Percentiles rank a stretch among this genome's conserved stretches.
Evolutionary conservation across 2,329 filamentous ascomycete genomes (phyloP).

Genomic region (Pseudodiploospora longispora): DNA sequence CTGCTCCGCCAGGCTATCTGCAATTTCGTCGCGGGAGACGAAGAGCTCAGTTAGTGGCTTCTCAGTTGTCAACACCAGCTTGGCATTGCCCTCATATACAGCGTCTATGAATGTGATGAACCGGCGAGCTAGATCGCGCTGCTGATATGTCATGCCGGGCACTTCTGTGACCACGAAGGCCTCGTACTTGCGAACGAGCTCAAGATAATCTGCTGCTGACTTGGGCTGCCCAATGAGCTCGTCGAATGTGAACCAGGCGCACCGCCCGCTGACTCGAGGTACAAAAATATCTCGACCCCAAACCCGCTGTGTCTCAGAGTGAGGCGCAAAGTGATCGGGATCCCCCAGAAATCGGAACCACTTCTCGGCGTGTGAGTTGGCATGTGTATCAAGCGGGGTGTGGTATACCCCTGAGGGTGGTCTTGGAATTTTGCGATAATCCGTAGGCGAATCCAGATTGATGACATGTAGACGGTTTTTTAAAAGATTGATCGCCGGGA

Average conservation of each 20-base stretch:
- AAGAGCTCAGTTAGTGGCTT: slow-evolving; percentile 83
- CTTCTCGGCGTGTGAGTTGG: slow-evolving; percentile 74
- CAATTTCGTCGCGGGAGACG: slow-evolving; percentile 62
- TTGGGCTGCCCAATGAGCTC: slow-evolving; percentile 85
- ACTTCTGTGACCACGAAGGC: slow-evolving; percentile 88
- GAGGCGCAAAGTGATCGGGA: slow-evolving; percentile 64
- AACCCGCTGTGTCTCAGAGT: slow-evolving; percentile 70
- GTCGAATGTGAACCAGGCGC: slow-evolving; percentile 86
- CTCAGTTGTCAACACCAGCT: slow-evolving; percentile 85
- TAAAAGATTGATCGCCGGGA: slow-evolving; percentile 89
- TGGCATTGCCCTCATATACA: slow-evolving; percentile 87
- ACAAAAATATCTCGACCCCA: slow-evolving; percentile 91
- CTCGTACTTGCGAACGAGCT: slow-evolving; percentile 82
- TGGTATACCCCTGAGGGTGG: slow-evolving; percentile 93
- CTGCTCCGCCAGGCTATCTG: slow-evolving; percentile 45
- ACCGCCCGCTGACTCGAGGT: slow-evolving; percentile 77
- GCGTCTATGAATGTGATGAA: slow-evolving; percentile 99
- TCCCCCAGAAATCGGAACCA: slow-evolving; percentile 96
- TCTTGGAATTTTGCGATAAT: slow-evolving; percentile 94
- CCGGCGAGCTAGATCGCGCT: slow-evolving; percentile 78
- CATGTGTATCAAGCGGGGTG: slow-evolving; percentile 71
- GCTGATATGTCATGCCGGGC: slow-evolving; percentile 80
- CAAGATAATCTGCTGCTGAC: slow-evolving; percentile 90
- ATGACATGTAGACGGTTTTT: slow-evolving; percentile 79
- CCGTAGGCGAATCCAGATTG: slow-evolving; percentile 88